Evolutionary conservation across 805 yeast species (phyloP), one percentile per base, ranked within the genome.

Genomic region (Candida jianshihensis): DNA sequence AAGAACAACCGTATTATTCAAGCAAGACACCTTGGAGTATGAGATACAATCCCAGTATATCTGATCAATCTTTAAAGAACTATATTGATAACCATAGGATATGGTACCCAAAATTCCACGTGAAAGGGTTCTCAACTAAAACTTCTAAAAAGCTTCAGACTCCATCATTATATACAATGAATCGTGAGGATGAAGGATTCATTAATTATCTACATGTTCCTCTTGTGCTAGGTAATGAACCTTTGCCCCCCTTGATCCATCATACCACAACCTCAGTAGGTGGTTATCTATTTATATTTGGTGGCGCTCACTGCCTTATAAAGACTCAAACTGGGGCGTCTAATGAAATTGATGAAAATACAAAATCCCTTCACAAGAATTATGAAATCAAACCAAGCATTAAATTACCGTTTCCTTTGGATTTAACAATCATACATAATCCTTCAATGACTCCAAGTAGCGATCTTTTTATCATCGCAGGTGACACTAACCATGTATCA

Each of bases 301-400:
- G 81, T 19, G 81, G 81, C 0, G 44, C 69, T 25, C n/a, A n/a
- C n/a, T n/a, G n/a, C n/a, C n/a, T n/a, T n/a, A 46, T 51, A 34
- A 56, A 58, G 16, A 51, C 48, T 22, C 33, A 28, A 19, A 41
- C 48, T 30, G 40, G 46, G 14, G 49, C 46, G 20, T 51, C 51
- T 25, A 48, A 60, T 5, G 51, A 24, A 24, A 24, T 5, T 12
- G 26, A 24, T 24, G 26, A 24, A 24, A 24, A 6, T 7, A 24
- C 11, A 8, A 11, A 21, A 7, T 21, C 11, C 24, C 24, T 21
- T 21, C 11, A 21, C 24, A 21, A 21, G 24, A 21, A 8, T 11
- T 24, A 24, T 24, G 34, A 48, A 51, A 51, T 63, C 34, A 51
- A 69, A 54, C 56, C 75, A 12, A 33, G 30, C 58, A 39, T 55